Base-by-base conservation (phyloP, 192 early-diverging fungal genomes). In the Globomyces pollinis-pini region DNA sequence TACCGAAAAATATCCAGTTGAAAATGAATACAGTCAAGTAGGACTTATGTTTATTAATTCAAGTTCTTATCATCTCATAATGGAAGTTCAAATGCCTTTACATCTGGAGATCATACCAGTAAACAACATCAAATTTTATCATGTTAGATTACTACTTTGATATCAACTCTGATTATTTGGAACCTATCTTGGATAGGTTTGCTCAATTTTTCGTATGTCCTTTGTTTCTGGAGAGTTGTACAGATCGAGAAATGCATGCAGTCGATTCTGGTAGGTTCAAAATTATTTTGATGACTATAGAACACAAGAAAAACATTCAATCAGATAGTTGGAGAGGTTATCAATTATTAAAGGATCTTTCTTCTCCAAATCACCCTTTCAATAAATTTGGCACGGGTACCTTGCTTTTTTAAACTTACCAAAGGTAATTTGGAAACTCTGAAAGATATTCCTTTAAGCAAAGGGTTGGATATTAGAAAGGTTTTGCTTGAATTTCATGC, bases 281-380 rank as follows among this genome's bases (percentile, higher is more conserved):
- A 16, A 12, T 38, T 21, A 20, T 13, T 56, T 67, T 4, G 3
- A 5, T 47, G 3, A 47, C 13, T 4, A 2, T 26, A 47, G 95
- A 98, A 63, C 89, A 94, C 76, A 91, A 93, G 60, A 91, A 91
- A 66, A 96, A 96, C 70, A 63, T 91, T n/a, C 92, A 95, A 67
- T 80, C 72, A 35, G 94, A 98, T 63, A 75, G 70, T 59, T 94
- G 94, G 91, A 77, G 91, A 28, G 78, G 89, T 57, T 87, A 86
- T 64, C 94, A 96, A 69, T 66, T 99, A 13, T 80, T 91, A 50
- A 92, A 90, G 63, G 74, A 83, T 33, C 74, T 96, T 29, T 85
- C 77, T 3, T 84, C 80, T 60, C 84, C 81, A 0, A 55, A 73
- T 24, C 91, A 96, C 56, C 93, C 93, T 15, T 93, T 84, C 62